Conservation (phyloP, 2,329 filamentous ascomycete genomes). For the Colletotrichum phormii region DNA sequence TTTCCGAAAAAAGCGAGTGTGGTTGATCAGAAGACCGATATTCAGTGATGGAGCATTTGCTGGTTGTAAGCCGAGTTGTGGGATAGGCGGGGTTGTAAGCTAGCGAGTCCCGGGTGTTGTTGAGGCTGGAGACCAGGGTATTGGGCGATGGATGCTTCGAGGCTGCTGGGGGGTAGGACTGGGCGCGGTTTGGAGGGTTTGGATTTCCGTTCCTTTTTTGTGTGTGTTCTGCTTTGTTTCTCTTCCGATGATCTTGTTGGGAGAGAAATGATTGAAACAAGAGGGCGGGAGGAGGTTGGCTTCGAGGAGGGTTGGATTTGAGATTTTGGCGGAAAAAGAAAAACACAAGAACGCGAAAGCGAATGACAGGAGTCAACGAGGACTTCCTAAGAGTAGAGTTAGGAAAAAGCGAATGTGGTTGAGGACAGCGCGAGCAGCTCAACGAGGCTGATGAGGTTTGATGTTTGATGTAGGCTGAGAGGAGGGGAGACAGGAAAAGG, state of each 20-base stretch:
- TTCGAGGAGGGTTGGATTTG: constrained; percentile 42
- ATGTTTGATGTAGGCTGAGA: constrained; percentile 44
- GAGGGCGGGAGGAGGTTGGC: constrained; percentile 39
- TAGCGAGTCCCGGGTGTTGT: constrained; percentile 10
- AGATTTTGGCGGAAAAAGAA: constrained; percentile 46
- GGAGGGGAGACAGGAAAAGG: constrained; percentile 44
- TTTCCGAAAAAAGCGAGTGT: constrained; percentile 48
- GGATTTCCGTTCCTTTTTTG: not conserved
- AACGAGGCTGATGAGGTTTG: constrained; percentile 37
- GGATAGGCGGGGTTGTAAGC: not conserved
- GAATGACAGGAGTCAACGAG: constrained; percentile 82
- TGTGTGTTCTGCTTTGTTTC: not conserved
- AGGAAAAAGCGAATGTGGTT: constrained; percentile 62
- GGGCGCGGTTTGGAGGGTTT: not conserved
- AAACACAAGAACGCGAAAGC: constrained; percentile 68
- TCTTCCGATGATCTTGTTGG: constrained; percentile 37
- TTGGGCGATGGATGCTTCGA: constrained; percentile 10
- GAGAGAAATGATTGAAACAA: not conserved
- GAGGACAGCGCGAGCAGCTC: constrained; percentile 34
- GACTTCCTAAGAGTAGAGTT: constrained; percentile 69
- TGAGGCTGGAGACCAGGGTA: constrained; percentile 27
- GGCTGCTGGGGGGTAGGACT: not conserved
- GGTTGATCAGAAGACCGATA: constrained; percentile 38
- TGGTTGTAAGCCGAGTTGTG: constrained; percentile 15
- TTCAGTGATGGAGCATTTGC: constrained; percentile 28